Conservation (phyloP, 2,329 filamentous ascomycete species). For the Xylaria hypoxylon region DNA sequence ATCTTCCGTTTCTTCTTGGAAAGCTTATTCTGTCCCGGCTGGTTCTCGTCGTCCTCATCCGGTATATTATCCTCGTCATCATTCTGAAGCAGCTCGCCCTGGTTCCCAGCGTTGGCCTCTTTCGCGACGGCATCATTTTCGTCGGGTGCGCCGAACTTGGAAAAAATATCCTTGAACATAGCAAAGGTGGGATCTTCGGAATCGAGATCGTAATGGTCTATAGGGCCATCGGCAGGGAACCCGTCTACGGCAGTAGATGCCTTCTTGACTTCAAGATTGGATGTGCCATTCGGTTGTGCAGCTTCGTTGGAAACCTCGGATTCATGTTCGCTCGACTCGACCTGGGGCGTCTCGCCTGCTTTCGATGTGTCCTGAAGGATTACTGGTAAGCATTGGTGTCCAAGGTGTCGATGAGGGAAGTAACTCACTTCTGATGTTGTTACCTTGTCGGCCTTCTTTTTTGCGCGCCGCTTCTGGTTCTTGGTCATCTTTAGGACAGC, state of each 20-base stretch:
- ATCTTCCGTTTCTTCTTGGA: conserved; percentile 97
- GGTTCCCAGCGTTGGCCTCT: conserved; percentile 76
- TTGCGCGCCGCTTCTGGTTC: conserved; percentile 91
- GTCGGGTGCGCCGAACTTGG: conserved; percentile 77
- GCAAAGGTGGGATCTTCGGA: conserved; percentile 82
- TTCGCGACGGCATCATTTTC: conserved; percentile 74
- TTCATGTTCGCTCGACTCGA: conserved; percentile 52
- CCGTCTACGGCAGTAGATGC: conserved; percentile 53
- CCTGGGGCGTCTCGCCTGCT: conserved; percentile 47
- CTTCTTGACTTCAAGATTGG: conserved; percentile 59
- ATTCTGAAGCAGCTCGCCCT: conserved; percentile 87
- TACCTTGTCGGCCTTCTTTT: conserved; percentile 93
- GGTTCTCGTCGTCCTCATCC: conserved; percentile 80
- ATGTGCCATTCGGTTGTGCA: conserved; percentile 44
- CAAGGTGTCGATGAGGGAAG: conserved; percentile 7
- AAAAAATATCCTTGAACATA: conserved; percentile 85
- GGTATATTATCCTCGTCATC: conserved; percentile 88
- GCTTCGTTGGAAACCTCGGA: conserved; percentile 44
- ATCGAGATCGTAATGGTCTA: conserved; percentile 63
- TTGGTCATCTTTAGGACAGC: conserved; percentile 82
- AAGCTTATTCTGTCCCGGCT: conserved; percentile 71
- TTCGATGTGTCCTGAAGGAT: conserved; percentile 42
- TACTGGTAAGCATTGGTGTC: conserved; percentile 24
- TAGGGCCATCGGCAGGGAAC: conserved; percentile 59
- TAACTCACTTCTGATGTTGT: conserved; percentile 65